Evolutionary conservation across 345 rosid species (phyloP), one percentile per base, ranked within the genome.

Genomic region (Salix udensis): DNA sequence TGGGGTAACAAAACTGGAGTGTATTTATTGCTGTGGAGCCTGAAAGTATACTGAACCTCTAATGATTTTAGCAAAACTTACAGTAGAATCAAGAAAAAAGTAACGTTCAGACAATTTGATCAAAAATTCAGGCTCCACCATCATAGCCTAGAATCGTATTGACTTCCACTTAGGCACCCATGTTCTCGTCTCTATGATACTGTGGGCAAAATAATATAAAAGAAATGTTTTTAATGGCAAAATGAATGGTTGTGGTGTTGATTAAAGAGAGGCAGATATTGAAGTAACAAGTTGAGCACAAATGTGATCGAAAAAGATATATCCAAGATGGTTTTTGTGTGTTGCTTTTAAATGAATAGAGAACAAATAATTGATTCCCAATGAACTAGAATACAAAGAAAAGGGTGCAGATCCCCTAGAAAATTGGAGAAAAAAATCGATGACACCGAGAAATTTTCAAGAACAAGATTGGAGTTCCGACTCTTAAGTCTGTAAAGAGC

Each of bases 371-470:
- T 30, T 34, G 65, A 79, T 48, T 53, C 75, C 75, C 48, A 24
- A 6, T 64, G 36, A 46, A 55, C 83, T 71, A 19, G 42, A 67
- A 46, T 28, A 69, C 74, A 61, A 55, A 23, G 68, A 40, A 34
- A 26, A 30, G 74, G 40, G 39, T 28, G 39, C 3, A 67, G 58
- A 21, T 60, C 44, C 78, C 68, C 26, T 11, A 10, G 60, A 13
- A 50, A 44, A 36, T 36, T 24, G 21, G 55, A 3, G 13, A 18
- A 60, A 30, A 66, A 1, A 6, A 74, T 26, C 26, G 72, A 52
- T 31, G 70, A 31, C 84, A n/a, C 36, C 26, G 68, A 61, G 71
- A 73, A 18, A 26, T 21, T 65, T 62, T 76, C 67, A 65, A 66
- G 39, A 68, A 68, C 34, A 79, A 75, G 36, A 42, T n/a, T 65